Evolutionary conservation across 73 alveolate genomes (phyloP).

Genomic region (Stentor coeruleus): DNA sequence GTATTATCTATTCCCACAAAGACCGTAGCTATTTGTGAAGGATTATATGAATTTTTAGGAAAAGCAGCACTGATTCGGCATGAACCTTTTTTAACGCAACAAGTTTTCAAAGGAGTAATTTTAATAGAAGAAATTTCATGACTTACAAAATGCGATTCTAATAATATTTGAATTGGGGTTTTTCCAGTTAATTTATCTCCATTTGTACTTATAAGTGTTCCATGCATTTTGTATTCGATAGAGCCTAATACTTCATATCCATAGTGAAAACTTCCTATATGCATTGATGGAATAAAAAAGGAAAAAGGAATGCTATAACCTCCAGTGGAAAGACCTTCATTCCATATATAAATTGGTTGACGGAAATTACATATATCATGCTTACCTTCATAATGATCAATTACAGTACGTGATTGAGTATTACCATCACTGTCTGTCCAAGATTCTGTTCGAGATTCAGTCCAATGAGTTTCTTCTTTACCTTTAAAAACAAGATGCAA

Average conservation of each 20-base stretch:
- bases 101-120: neutral
- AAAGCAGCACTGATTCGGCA: neutral
- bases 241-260: neutral
- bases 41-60: neutral
- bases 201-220: neutral
- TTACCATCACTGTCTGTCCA: neutral
- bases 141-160: neutral
- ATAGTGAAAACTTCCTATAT: neutral
- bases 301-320: neutral
- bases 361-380: neutral
- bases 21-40: slow-evolving; percentile 1
- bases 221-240: neutral
- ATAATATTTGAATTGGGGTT: neutral
- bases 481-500: neutral
- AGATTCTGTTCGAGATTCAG: neutral
- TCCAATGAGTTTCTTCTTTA: slow-evolving; percentile 16
- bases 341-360: neutral
- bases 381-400: neutral
- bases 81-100: neutral
- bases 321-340: neutral
- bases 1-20: slow-evolving; percentile 5
- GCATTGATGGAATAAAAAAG: neutral
- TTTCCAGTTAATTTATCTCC: neutral
- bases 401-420: neutral
- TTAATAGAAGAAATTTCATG: neutral